A percentile compares a stretch with the other conserved stretches of the same genome.
These are phyloP conservation scores for Torrubiellomyces zombiae DNA, from an alignment of 2,329 filamentous ascomycete species.

Conservation along the genomic window DNA sequence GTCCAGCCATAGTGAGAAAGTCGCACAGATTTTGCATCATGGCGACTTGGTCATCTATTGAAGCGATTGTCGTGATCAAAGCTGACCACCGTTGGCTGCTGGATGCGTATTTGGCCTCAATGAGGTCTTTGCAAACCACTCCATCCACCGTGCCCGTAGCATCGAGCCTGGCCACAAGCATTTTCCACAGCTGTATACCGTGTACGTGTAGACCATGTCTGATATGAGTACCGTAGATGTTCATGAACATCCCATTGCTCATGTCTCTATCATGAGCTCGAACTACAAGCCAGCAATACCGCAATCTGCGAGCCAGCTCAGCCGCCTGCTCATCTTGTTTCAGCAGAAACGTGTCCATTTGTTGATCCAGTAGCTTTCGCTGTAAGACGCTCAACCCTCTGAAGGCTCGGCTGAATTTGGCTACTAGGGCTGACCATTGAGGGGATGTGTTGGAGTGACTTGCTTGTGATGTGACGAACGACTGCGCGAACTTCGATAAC, in stretches of 20 bases:
- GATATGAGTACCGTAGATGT: conserved; percentile 2
- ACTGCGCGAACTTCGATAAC: conserved; percentile 4
- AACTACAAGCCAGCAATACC: conserved; percentile 9
- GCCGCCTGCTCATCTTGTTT: conserved; percentile 3
- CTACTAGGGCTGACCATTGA: conserved; percentile 6
- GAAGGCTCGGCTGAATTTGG: conserved; percentile 7
- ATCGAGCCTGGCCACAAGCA: conserved; percentile 5
- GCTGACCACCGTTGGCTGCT: conserved; percentile 7
- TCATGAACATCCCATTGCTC: conserved; percentile 6
- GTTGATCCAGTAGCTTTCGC: conserved; percentile 3
- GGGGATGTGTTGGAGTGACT: conserved; percentile 5
- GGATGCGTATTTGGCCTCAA: conserved; percentile 4
- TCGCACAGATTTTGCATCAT: conserved; percentile 6
- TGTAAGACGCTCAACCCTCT: conserved; percentile 3
- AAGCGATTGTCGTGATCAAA: conserved; percentile 5
- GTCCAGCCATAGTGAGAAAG: conserved; percentile 5
- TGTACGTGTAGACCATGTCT: conserved; percentile 2
- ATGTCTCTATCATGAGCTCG: conserved; percentile 6
- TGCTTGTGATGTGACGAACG: conserved; percentile 7
- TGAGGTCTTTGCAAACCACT: conserved; percentile 2
- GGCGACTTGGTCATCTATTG: neutral
- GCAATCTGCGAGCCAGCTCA: conserved; percentile 4
- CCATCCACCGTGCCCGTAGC: conserved; percentile 3
- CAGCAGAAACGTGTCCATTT: conserved; percentile 4
- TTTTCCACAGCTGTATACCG: conserved; percentile 9